Percentiles rank a stretch among this genome's conserved stretches.
Evolutionary conservation across 805 yeast species (phyloP).

Genomic region (Pichia paraexigua): DNA sequence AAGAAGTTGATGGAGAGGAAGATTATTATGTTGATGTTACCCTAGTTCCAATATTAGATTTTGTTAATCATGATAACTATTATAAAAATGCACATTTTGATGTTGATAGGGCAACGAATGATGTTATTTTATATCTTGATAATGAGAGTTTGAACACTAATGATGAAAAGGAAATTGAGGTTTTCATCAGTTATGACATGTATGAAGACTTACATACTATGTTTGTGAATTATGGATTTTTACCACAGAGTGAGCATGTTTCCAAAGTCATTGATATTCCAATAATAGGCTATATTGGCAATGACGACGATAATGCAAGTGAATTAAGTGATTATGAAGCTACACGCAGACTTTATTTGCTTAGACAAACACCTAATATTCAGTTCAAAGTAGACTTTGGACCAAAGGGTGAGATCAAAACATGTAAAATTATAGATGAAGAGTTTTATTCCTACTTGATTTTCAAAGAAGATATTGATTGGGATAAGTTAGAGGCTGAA

Average conservation of each 20-base stretch:
- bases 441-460: conserved; percentile 30
- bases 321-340: conserved; percentile 8
- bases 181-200: conserved; percentile 39
- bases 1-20: conserved; percentile 20
- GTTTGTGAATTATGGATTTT: conserved; percentile 38
- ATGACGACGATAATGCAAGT: not conserved
- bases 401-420: conserved; percentile 12
- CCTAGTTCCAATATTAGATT: conserved; percentile 60
- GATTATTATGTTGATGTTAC: conserved; percentile 45
- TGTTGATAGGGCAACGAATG: conserved; percentile 38
- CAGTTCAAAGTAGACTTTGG: conserved; percentile 29
- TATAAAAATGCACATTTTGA: conserved; percentile 51
- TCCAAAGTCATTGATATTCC: conserved; percentile 29
- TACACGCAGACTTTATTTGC: conserved; percentile 21
- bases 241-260: conserved; percentile 26
- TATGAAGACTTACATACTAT: conserved; percentile 35
- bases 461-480: conserved; percentile 20
- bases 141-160: not conserved
- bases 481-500: conserved; percentile 14
- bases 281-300: conserved; percentile 25
- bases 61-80: conserved; percentile 49
- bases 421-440: conserved; percentile 23
- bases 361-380: conserved; percentile 32
- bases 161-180: conserved; percentile 21
- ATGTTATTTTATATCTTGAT: conserved; percentile 34